These are phyloP conservation scores for Moringa oleifera DNA, from an alignment of 345 rosid genomes.

Conservation along the genomic window DNA sequence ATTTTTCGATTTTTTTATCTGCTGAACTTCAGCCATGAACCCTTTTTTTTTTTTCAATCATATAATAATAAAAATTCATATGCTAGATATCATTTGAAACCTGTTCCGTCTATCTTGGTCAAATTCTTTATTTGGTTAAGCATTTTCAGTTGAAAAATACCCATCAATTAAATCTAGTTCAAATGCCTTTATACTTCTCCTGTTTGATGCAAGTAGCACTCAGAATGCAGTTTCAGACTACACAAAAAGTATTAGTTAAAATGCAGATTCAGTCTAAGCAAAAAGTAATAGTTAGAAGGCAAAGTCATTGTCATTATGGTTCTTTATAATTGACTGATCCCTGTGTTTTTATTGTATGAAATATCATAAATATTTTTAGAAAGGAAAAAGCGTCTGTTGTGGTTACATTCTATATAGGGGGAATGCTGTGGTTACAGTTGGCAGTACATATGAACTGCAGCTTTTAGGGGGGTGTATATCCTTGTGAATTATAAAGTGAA, in stretches of 20 bases:
- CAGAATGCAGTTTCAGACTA: background rate
- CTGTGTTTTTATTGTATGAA: background rate
- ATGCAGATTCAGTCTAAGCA: too few relatives aligned
- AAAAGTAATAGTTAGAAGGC: too few relatives aligned
- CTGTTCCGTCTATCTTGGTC: background rate
- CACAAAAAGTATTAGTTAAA: too few relatives aligned
- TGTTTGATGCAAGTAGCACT: too few relatives aligned
- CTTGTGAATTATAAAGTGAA: slow-evolving; percentile 26
- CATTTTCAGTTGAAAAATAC: too few relatives aligned
- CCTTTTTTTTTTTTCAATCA: background rate
- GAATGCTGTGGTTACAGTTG: slow-evolving; percentile 7
- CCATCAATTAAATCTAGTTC: too few relatives aligned
- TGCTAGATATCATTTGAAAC: too few relatives aligned
- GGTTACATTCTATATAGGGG: background rate
- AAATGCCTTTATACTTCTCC: too few relatives aligned
- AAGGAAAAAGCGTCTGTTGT: background rate
- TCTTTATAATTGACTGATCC: background rate
- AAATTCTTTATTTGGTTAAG: background rate
- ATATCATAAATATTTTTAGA: background rate
- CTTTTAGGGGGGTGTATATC: slow-evolving; percentile 28
- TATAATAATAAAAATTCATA: background rate
- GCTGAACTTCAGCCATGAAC: background rate
- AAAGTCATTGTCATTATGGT: background rate
- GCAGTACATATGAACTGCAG: background rate
- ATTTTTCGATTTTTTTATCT: background rate